Conservation (phyloP, 202 grass and related monocot species). For the Carex arenaria region DNA sequence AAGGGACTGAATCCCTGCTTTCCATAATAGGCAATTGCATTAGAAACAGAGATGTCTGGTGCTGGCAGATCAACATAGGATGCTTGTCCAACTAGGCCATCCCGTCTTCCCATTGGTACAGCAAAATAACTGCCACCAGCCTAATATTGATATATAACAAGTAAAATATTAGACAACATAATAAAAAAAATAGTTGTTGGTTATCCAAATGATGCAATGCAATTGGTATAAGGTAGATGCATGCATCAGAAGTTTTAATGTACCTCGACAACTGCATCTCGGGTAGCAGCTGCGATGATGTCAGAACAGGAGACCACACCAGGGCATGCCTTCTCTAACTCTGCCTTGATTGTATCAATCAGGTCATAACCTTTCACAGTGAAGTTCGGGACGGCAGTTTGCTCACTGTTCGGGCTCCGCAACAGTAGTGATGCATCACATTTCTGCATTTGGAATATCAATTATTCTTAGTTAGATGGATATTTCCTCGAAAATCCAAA, state of each 20-base stretch:
- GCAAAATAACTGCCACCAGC: constrained; percentile 33
- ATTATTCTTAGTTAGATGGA: neutral
- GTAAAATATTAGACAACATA: no score
- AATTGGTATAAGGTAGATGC: neutral
- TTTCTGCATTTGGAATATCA: constrained; percentile 19
- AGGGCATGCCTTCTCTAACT: constrained; percentile 46
- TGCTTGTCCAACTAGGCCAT: constrained; percentile 28
- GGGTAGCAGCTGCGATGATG: constrained; percentile 50
- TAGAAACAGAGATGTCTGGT: constrained; percentile 14
- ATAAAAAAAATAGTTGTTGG: neutral
- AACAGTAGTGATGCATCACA: constrained; percentile 64
- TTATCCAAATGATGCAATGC: neutral
- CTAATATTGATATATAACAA: neutral
- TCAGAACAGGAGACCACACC: constrained; percentile 70
- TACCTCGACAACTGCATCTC: constrained; percentile 49
- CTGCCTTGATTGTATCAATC: constrained; percentile 37
- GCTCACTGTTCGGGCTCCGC: constrained; percentile 39
- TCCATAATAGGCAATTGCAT: constrained; percentile 22
- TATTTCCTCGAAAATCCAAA: neutral
- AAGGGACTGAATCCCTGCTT: constrained; percentile 21
- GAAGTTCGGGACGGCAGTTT: constrained; percentile 50
- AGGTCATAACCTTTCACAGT: constrained; percentile 56
- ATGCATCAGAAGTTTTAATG: neutral
- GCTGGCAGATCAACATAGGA: constrained; percentile 32
- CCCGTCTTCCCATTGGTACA: constrained; percentile 46